Evolutionary conservation across 495 filamentous ascomycete species (phyloP), one percentile per base, ranked within the genome.

Genomic region (Trypethelium eluteriae): DNA sequence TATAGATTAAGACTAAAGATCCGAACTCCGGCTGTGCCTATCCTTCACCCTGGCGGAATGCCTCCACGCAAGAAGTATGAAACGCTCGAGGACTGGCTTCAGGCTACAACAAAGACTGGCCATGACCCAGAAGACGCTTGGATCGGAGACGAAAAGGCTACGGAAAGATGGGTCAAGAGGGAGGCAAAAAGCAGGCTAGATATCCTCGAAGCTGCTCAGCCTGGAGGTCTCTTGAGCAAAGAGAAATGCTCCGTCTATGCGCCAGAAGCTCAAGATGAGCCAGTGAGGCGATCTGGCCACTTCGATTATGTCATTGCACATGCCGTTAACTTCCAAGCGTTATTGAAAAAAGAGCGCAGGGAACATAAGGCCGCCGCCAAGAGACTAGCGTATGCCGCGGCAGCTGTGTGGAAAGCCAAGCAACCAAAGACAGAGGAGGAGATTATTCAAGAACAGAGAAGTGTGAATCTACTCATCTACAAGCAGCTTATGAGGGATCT

Each of bases 291-390:
- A 64, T 96, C 90, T 78, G 86, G 87, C 16, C 93, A 96, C 72
- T 83, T 84, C 66, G 92, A 97, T 72, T 89, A 96, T 72, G 81
- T 98, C 7, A 83, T 90, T 50, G 85, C 87, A 14, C 92, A 96
- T 70, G 91, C 90, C 56, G 69, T 89, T 11, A 85, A 91, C 69
- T 92, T 98, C 70, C 85, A 90, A 49, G 86, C 83, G 68, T 79
- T 96, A 47, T 82, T 97, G 79, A 77, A 86, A 34, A 81, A 85
- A 64, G 95, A 98, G 74, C 85, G 88, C 65, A 84, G 82, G 69
- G 83, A 86, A 12, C 95, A 98, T 72, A 80, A 78, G 39, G 77
- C 76, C 44, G 74, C 80, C n/a, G 90, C 90, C 7, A 92, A 88
- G 72, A 78, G 81, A 35, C 69, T 89, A 38, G 89, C 88, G 10